phyloP scores from a whole-genome alignment of 345 rosid species.

The Linum lewisii region DNA sequence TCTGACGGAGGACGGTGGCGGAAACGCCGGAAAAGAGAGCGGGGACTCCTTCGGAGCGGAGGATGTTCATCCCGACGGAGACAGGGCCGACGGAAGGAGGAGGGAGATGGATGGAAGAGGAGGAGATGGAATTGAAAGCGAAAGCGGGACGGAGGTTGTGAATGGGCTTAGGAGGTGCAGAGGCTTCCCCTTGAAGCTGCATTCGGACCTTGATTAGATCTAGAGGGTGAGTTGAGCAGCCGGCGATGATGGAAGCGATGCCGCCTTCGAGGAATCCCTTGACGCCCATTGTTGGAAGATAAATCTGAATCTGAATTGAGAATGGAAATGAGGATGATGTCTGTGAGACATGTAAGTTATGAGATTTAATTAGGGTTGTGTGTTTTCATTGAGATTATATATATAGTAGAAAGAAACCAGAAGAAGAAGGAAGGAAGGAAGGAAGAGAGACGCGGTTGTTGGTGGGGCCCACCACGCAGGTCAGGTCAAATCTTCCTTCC shows the following conservation, averaged over 20 bases:
- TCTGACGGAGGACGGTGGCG: slow-evolving; percentile 4
- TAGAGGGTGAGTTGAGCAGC: slow-evolving; percentile 2
- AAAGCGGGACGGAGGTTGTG: background rate
- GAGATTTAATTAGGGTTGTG: too few species aligned
- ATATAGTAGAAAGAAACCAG: too few species aligned
- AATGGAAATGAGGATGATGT: background rate
- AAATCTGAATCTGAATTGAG: background rate
- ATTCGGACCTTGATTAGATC: slow-evolving; percentile 5
- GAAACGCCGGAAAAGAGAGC: slow-evolving; percentile 3
- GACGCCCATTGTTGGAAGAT: slow-evolving; percentile 5
- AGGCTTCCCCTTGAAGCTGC: background rate
- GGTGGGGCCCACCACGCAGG: too few species aligned
- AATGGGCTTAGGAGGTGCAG: background rate
- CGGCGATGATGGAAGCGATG: slow-evolving; percentile 1
- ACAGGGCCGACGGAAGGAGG: background rate
- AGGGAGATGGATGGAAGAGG: background rate
- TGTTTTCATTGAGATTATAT: too few species aligned
- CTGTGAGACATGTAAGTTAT: too few species aligned
- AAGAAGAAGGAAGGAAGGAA: too few species aligned
- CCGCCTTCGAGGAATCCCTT: slow-evolving; percentile 4
- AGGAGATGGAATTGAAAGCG: background rate
- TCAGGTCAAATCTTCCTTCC: too few species aligned
- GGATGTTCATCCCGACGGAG: slow-evolving; percentile 5
- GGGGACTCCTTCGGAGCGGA: background rate
- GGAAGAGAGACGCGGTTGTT: too few species aligned